These are phyloP conservation scores for Phaeoacremonium minimum DNA, from an alignment of 2,329 filamentous ascomycete species.

Conservation along the genomic window DNA sequence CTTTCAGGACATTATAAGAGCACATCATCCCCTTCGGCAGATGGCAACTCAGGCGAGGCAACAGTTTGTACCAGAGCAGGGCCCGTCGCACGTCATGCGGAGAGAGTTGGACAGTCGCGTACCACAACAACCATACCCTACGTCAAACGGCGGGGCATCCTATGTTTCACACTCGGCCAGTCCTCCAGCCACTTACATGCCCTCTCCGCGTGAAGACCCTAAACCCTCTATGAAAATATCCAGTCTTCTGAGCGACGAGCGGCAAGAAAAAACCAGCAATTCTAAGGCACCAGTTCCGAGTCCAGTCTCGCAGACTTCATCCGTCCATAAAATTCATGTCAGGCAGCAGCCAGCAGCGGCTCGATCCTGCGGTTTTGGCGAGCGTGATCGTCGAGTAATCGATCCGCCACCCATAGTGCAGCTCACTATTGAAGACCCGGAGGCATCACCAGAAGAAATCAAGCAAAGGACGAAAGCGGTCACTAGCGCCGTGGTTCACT, in stretches of 20 bases:
- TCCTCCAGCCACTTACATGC: not conserved
- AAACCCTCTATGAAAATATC: constrained; percentile 6
- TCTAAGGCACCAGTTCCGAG: not conserved
- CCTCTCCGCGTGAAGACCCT: constrained; percentile 5
- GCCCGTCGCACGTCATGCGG: not conserved
- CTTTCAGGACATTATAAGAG: constrained; percentile 3
- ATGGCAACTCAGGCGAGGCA: not conserved
- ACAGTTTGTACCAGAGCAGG: not conserved
- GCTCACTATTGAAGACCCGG: constrained; percentile 59
- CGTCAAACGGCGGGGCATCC: not conserved
- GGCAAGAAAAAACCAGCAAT: not conserved
- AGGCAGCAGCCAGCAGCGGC: constrained; percentile 77
- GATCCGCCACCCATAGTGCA: constrained; percentile 82
- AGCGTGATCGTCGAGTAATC: constrained; percentile 75
- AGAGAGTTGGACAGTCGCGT: not conserved
- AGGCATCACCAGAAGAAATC: constrained; percentile 49
- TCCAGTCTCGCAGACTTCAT: not conserved
- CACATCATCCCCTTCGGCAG: not conserved
- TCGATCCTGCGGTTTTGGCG: constrained; percentile 77
- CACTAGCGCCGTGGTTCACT: constrained; percentile 69
- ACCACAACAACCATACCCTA: not conserved
- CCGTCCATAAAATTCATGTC: constrained; percentile 48
- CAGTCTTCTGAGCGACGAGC: constrained; percentile 8
- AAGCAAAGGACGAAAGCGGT: constrained; percentile 44
- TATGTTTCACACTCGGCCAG: not conserved